Evolutionary conservation across 2,329 filamentous ascomycete species (phyloP).

Genomic region (Periconia macrospinosa): DNA sequence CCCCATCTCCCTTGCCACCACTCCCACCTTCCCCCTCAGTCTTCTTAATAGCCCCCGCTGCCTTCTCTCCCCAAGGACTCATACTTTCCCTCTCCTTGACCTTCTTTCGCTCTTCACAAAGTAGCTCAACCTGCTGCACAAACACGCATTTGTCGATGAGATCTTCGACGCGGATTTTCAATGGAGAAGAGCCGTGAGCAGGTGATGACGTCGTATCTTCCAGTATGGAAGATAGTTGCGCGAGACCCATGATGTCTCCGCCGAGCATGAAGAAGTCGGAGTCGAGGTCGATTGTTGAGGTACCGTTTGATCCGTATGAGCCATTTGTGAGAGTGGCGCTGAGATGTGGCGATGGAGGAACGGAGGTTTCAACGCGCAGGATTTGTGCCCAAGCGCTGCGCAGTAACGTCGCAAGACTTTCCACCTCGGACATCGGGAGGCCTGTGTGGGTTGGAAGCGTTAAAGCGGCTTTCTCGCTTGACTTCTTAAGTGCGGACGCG

Average conservation of each 20-base stretch:
- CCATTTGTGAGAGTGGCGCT: not conserved
- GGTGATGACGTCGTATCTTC: constrained; percentile 21
- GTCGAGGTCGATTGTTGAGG: constrained; percentile 22
- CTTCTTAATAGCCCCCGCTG: constrained; percentile 5
- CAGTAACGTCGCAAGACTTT: constrained; percentile 24
- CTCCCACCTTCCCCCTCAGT: constrained; percentile 1
- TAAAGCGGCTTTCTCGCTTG: constrained; percentile 25
- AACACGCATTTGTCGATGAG: constrained; percentile 34
- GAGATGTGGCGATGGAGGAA: not conserved
- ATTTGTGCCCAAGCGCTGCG: constrained; percentile 35
- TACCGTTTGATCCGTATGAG: constrained; percentile 10
- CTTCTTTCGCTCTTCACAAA: constrained; percentile 29
- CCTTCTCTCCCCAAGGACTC: constrained; percentile 37
- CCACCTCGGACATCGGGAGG: constrained; percentile 27
- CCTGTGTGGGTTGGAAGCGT: constrained; percentile 28
- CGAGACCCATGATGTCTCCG: constrained; percentile 38
- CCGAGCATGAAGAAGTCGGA: constrained; percentile 40
- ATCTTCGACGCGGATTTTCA: constrained; percentile 31
- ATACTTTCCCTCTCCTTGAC: constrained; percentile 29
- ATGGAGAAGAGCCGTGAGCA: too few relatives aligned
- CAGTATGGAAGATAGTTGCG: constrained; percentile 33
- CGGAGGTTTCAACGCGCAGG: constrained; percentile 12
- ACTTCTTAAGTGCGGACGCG: constrained; percentile 17
- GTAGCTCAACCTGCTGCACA: constrained; percentile 30
- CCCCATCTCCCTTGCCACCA: not conserved